These are phyloP conservation scores for Gautieria morchelliformis DNA, from an alignment of 768 basidiomycete species.

Conservation along the genomic window DNA sequence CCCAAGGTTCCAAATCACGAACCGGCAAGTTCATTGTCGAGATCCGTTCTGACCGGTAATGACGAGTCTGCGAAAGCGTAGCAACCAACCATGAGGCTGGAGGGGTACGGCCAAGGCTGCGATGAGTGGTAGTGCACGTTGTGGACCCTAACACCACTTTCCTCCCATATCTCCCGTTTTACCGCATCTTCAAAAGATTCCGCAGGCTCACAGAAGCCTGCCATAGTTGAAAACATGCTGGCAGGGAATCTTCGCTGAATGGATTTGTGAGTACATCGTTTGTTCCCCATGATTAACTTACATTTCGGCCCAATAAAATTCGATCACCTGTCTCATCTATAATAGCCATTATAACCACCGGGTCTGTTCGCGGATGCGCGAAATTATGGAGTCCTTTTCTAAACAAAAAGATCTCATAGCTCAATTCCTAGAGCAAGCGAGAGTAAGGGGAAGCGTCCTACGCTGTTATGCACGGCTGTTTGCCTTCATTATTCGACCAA, in stretches of 20 bases:
- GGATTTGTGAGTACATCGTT: background rate
- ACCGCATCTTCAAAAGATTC: slow-evolving; percentile 95
- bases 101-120: slow-evolving; percentile 89
- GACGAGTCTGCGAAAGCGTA: slow-evolving; percentile 69
- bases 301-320: slow-evolving; percentile 81
- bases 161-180: slow-evolving; percentile 88
- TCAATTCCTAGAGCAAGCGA: slow-evolving; percentile 1
- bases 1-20: slow-evolving; percentile 12
- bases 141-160: slow-evolving; percentile 84
- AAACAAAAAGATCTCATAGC: slow-evolving; percentile 7
- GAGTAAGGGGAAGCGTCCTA: slow-evolving; percentile 27
- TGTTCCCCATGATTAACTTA: slow-evolving; percentile 26
- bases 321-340: slow-evolving; percentile 73
- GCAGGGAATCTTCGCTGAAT: slow-evolving; percentile 52
- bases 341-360: slow-evolving; percentile 87
- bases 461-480: slow-evolving; percentile 64
- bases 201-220: slow-evolving; percentile 91
- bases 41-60: slow-evolving; percentile 68
- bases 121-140: slow-evolving; percentile 77
- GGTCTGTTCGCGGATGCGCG: slow-evolving; percentile 70
- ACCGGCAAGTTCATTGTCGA: slow-evolving; percentile 96
- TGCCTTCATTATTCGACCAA: slow-evolving; percentile 56
- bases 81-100: slow-evolving; percentile 86
- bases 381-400: slow-evolving; percentile 87
- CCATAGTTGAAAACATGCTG: slow-evolving; percentile 76